Percentiles rank a stretch among this genome's conserved stretches.
Conservation (phyloP, 306 rosid species). For the Vigna angularis region DNA sequence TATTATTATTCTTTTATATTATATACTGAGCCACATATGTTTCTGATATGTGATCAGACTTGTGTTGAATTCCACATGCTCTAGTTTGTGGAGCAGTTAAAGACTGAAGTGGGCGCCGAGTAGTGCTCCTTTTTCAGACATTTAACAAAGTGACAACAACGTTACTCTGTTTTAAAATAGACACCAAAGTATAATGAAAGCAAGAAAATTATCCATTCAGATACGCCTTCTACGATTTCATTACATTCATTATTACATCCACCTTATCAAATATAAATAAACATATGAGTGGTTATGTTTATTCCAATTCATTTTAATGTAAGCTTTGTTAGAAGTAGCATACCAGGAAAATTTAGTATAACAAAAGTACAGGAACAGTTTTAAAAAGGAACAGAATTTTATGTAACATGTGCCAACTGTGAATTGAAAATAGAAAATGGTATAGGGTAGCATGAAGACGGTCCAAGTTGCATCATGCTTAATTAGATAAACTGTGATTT, state of each 20-base stretch:
- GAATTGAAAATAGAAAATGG: conserved; percentile 41
- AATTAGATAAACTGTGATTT: conserved; percentile 37
- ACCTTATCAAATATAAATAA: conserved; percentile 34
- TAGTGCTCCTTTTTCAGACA: conserved; percentile 2
- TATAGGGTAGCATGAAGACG: conserved; percentile 30
- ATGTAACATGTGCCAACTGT: conserved; percentile 25
- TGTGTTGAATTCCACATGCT: conserved; percentile 53
- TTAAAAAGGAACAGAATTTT: background rate
- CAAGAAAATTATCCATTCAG: conserved; percentile 21
- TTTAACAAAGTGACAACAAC: conserved; percentile 13
- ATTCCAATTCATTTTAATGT: background rate
- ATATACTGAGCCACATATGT: background rate
- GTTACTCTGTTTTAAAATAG: conserved; percentile 34
- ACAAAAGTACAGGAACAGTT: background rate
- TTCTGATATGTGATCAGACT: conserved; percentile 20
- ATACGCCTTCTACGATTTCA: conserved; percentile 36
- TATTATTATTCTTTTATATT: background rate
- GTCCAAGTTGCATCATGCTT: conserved; percentile 41
- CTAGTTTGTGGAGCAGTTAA: conserved; percentile 39
- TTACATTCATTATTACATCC: conserved; percentile 47
- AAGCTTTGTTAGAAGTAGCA: conserved; percentile 32
- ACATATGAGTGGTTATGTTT: background rate
- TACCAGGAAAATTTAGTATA: background rate
- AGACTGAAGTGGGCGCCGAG: conserved; percentile 13
- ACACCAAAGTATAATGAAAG: conserved; percentile 38